Percentiles rank a stretch among this genome's conserved stretches.
phyloP scores from a whole-genome alignment of 2,329 filamentous ascomycete genomes.

The Exophiala sp. region DNA sequence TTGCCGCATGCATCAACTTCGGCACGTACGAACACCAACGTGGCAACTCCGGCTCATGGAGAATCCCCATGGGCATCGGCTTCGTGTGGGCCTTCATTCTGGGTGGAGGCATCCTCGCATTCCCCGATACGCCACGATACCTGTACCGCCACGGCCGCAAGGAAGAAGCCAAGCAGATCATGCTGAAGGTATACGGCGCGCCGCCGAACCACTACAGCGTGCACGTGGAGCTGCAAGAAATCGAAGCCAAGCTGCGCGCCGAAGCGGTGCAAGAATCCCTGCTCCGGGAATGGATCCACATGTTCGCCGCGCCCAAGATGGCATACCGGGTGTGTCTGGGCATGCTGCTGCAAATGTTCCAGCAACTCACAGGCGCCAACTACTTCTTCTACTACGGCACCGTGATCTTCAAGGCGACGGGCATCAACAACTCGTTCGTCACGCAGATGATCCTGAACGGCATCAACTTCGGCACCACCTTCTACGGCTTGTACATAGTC shows the following conservation, averaged over 20 bases:
- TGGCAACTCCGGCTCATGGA: conserved; percentile 36
- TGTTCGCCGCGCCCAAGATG: conserved; percentile 46
- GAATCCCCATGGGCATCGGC: conserved; percentile 51
- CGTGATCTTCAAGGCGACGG: conserved; percentile 56
- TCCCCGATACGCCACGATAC: conserved; percentile 54
- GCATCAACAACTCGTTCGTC: conserved; percentile 70
- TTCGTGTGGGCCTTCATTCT: conserved; percentile 53
- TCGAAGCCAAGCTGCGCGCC: conserved; percentile 48
- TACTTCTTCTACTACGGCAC: conserved; percentile 50
- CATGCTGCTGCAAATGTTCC: conserved; percentile 42
- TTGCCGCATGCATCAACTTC: conserved; percentile 52
- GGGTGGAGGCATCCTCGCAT: conserved; percentile 48
- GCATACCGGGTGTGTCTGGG: conserved; percentile 43
- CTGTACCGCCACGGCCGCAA: conserved; percentile 52
- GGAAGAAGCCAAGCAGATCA: conserved; percentile 47
- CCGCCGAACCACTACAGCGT: conserved; percentile 51
- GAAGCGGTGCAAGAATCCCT: conserved; percentile 48
- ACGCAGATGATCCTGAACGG: conserved; percentile 79
- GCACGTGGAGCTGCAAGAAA: conserved; percentile 51
- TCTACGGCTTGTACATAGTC: conserved; percentile 78
- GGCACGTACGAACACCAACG: conserved; percentile 34
- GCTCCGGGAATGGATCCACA: conserved; percentile 38
- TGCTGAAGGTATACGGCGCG: conserved; percentile 52
- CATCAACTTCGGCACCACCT: conserved; percentile 80
- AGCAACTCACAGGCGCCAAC: conserved; percentile 46